These are phyloP conservation scores for Taiozyma onychis DNA, from an alignment of 1,139 yeast genomes.

Conservation along the genomic window DNA sequence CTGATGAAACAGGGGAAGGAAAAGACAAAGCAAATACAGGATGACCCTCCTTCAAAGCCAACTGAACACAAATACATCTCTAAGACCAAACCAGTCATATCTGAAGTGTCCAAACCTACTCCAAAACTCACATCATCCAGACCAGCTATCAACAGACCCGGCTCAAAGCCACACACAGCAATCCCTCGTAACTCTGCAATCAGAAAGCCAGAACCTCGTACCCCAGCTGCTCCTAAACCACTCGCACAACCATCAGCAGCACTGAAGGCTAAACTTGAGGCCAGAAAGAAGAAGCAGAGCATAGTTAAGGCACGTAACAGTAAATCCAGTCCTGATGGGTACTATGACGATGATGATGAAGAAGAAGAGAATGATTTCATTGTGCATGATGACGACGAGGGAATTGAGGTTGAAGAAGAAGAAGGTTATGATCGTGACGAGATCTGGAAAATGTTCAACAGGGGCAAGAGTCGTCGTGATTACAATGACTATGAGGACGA, in stretches of 20 bases:
- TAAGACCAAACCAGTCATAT: conserved; percentile 4
- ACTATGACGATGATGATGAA: conserved; percentile 17
- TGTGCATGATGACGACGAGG: conserved; percentile 54
- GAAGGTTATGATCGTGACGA: conserved; percentile 72
- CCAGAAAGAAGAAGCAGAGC: conserved; percentile 15
- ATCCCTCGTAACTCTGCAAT: neutral
- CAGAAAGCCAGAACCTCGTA: neutral
- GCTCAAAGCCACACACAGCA: neutral
- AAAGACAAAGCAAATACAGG: conserved; percentile 16
- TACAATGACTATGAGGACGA: conserved; percentile 48
- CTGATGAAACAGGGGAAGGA: conserved; percentile 67
- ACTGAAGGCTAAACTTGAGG: conserved; percentile 25
- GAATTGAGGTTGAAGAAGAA: conserved; percentile 22
- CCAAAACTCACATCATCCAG: neutral
- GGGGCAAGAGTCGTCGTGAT: conserved; percentile 47
- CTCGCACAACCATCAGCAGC: conserved; percentile 31
- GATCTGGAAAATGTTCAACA: conserved; percentile 81
- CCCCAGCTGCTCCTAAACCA: conserved; percentile 14
- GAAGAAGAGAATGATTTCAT: conserved; percentile 41
- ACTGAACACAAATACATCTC: conserved; percentile 1
- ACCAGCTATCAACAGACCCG: neutral
- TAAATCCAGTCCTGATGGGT: conserved; percentile 1
- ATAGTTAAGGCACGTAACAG: neutral
- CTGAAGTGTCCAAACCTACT: neutral
- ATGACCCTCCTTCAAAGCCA: conserved; percentile 6